Evolutionary conservation across 331 rosid genomes (phyloP).

Genomic region (Acacia concinna): DNA sequence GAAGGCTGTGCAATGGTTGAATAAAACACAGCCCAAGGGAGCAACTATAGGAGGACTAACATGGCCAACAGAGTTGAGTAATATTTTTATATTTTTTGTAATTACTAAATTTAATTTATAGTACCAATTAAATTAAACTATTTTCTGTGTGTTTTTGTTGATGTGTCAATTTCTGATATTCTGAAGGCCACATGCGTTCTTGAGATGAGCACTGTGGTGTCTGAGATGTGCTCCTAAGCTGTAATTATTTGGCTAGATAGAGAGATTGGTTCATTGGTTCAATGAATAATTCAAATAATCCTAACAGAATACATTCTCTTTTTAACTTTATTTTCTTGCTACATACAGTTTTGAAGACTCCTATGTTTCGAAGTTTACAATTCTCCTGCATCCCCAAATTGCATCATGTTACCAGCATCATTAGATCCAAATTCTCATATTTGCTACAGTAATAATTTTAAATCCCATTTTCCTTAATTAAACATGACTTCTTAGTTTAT

Average conservation of each 20-base stretch:
- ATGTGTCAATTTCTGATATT: neutral
- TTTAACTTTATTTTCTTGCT: neutral
- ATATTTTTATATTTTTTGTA: neutral
- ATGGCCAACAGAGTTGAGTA: conserved; percentile 27
- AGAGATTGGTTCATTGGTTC: neutral
- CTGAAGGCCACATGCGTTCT: conserved; percentile 1
- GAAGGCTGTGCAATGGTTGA: conserved; percentile 25
- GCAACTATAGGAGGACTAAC: conserved; percentile 56
- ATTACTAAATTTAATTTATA: neutral
- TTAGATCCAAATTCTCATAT: neutral
- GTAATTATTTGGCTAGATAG: neutral
- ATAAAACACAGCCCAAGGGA: conserved; percentile 58
- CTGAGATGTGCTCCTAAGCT: neutral
- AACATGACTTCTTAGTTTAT: neutral
- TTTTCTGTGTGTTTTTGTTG: neutral
- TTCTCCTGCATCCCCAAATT: conserved; percentile 5
- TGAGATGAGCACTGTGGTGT: conserved; percentile 5
- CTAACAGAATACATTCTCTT: neutral
- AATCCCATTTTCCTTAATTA: neutral
- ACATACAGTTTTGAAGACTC: conserved; percentile 9
- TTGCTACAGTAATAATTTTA: neutral
- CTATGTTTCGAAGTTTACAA: conserved; percentile 20
- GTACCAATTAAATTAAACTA: neutral
- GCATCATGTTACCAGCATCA: neutral
- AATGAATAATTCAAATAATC: conserved; percentile 1